Evolutionary conservation across 495 filamentous ascomycete genomes (phyloP).

Genomic region (Trichoderma gamsii): DNA sequence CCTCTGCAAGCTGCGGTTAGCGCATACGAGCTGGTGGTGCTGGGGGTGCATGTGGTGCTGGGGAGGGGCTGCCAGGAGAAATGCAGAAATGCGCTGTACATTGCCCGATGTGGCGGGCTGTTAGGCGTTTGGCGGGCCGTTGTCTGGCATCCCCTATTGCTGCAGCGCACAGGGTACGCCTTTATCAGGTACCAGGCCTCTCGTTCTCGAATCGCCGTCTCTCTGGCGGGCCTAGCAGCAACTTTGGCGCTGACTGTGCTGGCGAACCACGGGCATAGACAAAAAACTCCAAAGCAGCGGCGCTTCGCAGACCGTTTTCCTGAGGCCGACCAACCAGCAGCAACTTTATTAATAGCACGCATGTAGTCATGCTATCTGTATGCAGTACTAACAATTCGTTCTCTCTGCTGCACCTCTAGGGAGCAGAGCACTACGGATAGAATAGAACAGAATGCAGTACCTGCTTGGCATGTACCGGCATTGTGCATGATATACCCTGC

Average conservation of each 20-base stretch:
- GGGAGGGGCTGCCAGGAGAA: no score
- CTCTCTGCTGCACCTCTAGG: background rate
- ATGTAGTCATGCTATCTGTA: background rate
- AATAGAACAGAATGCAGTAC: no score
- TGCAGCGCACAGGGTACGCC: background rate
- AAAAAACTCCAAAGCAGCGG: background rate
- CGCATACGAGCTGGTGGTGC: no score
- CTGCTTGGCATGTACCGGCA: no score
- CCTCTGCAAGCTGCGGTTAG: no score
- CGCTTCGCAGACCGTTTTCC: background rate
- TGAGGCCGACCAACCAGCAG: background rate
- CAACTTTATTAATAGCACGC: background rate
- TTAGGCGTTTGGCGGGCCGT: background rate
- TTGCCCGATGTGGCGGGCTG: background rate
- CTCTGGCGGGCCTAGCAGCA: background rate
- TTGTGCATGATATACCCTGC: no score
- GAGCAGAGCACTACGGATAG: no score
- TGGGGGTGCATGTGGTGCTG: no score
- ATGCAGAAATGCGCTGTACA: background rate
- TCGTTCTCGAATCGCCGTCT: background rate
- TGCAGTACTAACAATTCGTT: background rate
- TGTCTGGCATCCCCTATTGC: background rate
- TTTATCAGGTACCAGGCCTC: background rate
- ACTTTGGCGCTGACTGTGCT: background rate
- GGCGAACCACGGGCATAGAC: background rate